phyloP scores from a whole-genome alignment of 257 asterid genomes.

The Misopates orontium region DNA sequence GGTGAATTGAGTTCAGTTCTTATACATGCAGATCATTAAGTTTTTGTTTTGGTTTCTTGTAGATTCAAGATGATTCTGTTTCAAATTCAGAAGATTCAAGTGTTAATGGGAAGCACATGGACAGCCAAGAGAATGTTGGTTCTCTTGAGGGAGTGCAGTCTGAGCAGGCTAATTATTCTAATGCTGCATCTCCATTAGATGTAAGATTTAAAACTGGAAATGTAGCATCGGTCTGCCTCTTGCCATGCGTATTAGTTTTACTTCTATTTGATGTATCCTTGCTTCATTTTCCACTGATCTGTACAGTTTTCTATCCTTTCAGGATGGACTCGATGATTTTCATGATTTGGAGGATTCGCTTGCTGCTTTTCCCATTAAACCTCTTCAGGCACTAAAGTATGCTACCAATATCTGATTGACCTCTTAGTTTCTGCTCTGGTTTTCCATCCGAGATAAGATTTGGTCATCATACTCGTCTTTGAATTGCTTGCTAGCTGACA shows the following conservation, averaged over 20 bases:
- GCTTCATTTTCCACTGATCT: slow-evolving; percentile 19
- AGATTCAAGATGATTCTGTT: slow-evolving; percentile 80
- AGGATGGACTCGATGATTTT: slow-evolving; percentile 65
- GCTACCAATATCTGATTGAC: slow-evolving; percentile 22
- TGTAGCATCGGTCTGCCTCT: background rate
- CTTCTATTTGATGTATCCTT: slow-evolving; percentile 8
- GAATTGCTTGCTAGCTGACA: slow-evolving; percentile 24
- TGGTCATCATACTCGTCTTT: background rate
- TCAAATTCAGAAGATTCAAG: slow-evolving; percentile 58
- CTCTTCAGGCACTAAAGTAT: slow-evolving; percentile 95
- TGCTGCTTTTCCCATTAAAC: slow-evolving; percentile 87
- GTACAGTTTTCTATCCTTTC: slow-evolving; percentile 26
- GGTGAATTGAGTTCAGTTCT: slow-evolving; percentile 21
- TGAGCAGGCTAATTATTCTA: slow-evolving; percentile 39
- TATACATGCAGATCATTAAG: background rate
- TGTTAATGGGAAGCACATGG: slow-evolving; percentile 43
- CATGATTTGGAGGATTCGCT: slow-evolving; percentile 74
- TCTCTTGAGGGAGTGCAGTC: slow-evolving; percentile 44
- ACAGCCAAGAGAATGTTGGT: slow-evolving; percentile 44
- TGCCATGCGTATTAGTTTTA: slow-evolving; percentile 6
- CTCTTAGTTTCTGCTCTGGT: slow-evolving; percentile 25
- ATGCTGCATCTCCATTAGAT: slow-evolving; percentile 47
- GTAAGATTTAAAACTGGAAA: slow-evolving; percentile 36
- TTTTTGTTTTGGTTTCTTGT: slow-evolving; percentile 32
- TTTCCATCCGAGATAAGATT: slow-evolving; percentile 20